A percentile compares a stretch with the other conserved stretches of the same genome.
Evolutionary conservation across 2,329 filamentous ascomycete genomes (phyloP).

Genomic region (Curvularia lunata): DNA sequence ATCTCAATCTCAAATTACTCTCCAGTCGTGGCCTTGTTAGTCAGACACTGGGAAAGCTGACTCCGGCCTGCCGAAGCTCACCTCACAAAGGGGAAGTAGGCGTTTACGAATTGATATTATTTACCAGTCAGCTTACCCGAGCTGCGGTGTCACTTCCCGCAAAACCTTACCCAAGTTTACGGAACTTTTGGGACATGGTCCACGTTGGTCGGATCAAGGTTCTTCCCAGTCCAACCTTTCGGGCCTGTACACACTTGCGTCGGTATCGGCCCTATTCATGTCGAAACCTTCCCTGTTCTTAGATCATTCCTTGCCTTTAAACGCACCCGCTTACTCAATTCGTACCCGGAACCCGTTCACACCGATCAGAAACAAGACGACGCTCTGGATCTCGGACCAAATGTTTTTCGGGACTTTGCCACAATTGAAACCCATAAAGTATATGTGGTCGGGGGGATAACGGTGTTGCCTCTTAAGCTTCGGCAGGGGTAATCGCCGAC

Average conservation of each 20-base stretch:
- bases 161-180: conserved; percentile 12
- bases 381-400: conserved; percentile 1
- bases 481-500: conserved; percentile 1
- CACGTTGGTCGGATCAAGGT: conserved; percentile 4
- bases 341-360: conserved; percentile 12
- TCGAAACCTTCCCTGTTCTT: conserved; percentile 11
- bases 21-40: not conserved
- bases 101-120: not conserved
- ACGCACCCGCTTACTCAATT: conserved; percentile 13
- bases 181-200: conserved; percentile 7
- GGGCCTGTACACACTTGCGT: not conserved
- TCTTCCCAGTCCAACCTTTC: conserved; percentile 6
- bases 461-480: not conserved
- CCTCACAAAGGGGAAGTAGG: conserved; percentile 1
- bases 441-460: conserved; percentile 1
- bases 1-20: conserved; percentile 1
- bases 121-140: conserved; percentile 3
- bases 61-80: not conserved
- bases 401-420: conserved; percentile 10
- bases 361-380: not conserved
- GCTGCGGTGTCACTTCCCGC: conserved; percentile 5
- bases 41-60: not conserved
- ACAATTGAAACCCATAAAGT: conserved; percentile 9
- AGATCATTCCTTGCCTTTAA: conserved; percentile 1
- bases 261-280: conserved; percentile 12